Evolutionary conservation across 768 basidiomycete species (phyloP).

Genomic region (Tulasnella calospora): DNA sequence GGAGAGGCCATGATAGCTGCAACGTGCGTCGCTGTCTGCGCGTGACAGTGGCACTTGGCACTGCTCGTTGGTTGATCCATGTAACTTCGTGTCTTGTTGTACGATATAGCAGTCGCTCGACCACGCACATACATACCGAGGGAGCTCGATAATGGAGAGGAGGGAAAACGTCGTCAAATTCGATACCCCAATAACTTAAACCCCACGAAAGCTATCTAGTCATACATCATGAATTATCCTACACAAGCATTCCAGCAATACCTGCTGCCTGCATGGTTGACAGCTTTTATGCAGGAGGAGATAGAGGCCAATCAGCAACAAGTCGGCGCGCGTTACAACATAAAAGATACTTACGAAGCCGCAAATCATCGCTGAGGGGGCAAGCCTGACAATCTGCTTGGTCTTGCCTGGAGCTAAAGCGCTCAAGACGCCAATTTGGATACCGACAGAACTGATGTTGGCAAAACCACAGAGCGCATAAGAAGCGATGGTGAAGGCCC

Average conservation of each 20-base stretch:
- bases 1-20: neutral
- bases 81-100: neutral
- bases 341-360: slow-evolving; percentile 48
- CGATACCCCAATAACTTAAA: neutral
- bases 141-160: neutral
- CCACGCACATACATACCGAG: neutral
- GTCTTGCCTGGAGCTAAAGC: slow-evolving; percentile 65
- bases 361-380: slow-evolving; percentile 63
- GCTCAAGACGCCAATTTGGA: slow-evolving; percentile 72
- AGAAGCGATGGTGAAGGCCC: slow-evolving; percentile 75
- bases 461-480: slow-evolving; percentile 91
- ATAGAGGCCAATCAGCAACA: neutral
- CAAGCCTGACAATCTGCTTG: slow-evolving; percentile 65
- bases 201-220: neutral
- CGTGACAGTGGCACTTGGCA: neutral
- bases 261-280: slow-evolving; percentile 55
- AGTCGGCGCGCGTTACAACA: slow-evolving; percentile 34
- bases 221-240: neutral
- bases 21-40: slow-evolving; percentile 10
- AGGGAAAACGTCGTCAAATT: neutral
- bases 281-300: slow-evolving; percentile 26
- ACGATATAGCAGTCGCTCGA: neutral
- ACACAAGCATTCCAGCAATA: slow-evolving; percentile 40
- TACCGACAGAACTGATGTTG: slow-evolving; percentile 79
- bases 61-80: neutral